These are phyloP conservation scores for Aspergillus ustus DNA, from an alignment of 2,329 filamentous ascomycete species.

Conservation along the genomic window DNA sequence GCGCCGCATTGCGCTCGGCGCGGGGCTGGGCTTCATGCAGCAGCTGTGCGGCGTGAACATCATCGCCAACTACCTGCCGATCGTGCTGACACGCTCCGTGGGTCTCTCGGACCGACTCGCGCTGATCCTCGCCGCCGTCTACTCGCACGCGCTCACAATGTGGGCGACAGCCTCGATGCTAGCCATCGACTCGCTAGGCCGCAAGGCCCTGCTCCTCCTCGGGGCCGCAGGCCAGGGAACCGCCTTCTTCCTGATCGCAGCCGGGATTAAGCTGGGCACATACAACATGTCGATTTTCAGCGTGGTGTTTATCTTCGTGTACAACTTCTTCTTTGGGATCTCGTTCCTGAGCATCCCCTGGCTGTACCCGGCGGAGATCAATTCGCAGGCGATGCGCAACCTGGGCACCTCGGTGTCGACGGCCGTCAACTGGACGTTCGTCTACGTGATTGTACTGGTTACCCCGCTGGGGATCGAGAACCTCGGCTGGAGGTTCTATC, in stretches of 20 bases:
- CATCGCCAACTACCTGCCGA: not conserved
- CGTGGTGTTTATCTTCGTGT: not conserved
- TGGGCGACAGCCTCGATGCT: not conserved
- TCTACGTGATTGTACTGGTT: not conserved
- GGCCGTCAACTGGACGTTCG: not conserved
- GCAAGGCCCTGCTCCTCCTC: not conserved
- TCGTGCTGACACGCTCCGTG: not conserved
- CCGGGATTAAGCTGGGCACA: not conserved
- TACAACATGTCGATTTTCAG: constrained; percentile 1
- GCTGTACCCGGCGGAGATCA: not conserved
- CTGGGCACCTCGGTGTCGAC: not conserved
- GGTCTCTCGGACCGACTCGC: not conserved
- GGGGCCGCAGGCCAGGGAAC: not conserved
- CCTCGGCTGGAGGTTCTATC: not conserved
- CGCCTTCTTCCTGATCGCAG: not conserved
- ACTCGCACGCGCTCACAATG: not conserved
- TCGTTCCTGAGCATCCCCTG: not conserved
- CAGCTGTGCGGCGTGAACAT: not conserved
- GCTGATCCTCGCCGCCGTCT: not conserved
- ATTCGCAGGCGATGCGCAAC: not conserved
- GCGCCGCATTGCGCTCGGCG: not conserved
- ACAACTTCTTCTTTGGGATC: not conserved
- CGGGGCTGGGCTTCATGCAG: not conserved
- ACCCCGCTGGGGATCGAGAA: not conserved
- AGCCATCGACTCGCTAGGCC: not conserved